These are phyloP conservation scores for Pulveroboletus ravenelii DNA, from an alignment of 768 basidiomycete genomes.

Conservation along the genomic window DNA sequence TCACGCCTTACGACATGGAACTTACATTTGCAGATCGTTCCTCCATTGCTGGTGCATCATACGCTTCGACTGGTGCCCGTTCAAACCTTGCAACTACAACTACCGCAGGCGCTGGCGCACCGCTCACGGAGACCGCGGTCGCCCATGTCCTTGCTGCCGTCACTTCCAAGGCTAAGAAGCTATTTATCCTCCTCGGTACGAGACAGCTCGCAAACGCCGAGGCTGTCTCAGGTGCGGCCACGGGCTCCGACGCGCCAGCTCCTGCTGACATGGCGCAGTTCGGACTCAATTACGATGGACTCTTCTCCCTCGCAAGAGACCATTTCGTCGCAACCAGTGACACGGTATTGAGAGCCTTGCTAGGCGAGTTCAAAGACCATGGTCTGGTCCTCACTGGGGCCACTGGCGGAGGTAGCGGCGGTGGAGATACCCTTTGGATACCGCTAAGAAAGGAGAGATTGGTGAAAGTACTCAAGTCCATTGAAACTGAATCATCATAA, in stretches of 20 bases:
- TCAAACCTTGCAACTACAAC: constrained; percentile 22
- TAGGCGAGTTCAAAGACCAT: constrained; percentile 92
- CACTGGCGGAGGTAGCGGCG: constrained; percentile 40
- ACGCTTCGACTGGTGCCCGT: constrained; percentile 30
- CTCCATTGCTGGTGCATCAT: constrained; percentile 49
- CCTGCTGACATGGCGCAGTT: constrained; percentile 37
- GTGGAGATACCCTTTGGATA: constrained; percentile 75
- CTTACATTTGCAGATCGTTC: constrained; percentile 62
- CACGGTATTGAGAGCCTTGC: constrained; percentile 70
- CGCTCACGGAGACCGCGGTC: constrained; percentile 73
- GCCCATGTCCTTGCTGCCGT: constrained; percentile 82
- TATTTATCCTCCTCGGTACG: constrained; percentile 68
- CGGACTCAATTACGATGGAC: constrained; percentile 58
- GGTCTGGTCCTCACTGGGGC: constrained; percentile 58
- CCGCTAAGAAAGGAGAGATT: constrained; percentile 77
- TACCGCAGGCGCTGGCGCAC: constrained; percentile 31
- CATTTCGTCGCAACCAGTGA: constrained; percentile 89
- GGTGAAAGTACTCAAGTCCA: constrained; percentile 37
- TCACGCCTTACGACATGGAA: constrained; percentile 76
- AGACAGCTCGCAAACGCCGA: constrained; percentile 62
- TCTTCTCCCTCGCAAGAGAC: constrained; percentile 73
- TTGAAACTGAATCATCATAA: constrained; percentile 20
- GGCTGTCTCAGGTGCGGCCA: constrained; percentile 6
- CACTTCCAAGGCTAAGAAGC: constrained; percentile 77
- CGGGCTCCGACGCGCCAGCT: constrained; percentile 5